Percentiles rank a stretch among this genome's conserved stretches.
Evolutionary conservation across 495 filamentous ascomycete species (phyloP).

Genomic region (Eremomyces bilateralis): DNA sequence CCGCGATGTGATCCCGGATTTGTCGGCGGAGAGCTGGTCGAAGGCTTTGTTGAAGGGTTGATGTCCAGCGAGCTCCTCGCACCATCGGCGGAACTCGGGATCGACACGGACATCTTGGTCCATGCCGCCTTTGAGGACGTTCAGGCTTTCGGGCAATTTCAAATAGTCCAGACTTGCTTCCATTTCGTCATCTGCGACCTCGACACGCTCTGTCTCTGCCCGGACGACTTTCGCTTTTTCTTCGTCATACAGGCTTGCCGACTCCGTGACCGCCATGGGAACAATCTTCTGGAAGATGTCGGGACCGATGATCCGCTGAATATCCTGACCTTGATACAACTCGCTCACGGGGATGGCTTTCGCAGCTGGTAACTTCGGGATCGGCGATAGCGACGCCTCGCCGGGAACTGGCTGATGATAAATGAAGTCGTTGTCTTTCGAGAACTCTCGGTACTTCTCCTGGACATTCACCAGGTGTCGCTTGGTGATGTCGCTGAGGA

Average conservation of each 20-base stretch:
- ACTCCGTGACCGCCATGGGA: conserved; percentile 88
- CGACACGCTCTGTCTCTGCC: conserved; percentile 81
- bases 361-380: conserved; percentile 86
- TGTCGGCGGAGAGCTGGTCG: conserved; percentile 54
- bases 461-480: conserved; percentile 62
- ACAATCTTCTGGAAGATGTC: conserved; percentile 96
- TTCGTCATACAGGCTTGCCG: conserved; percentile 91
- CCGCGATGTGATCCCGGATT: conserved; percentile 42
- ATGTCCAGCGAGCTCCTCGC: conserved; percentile 70
- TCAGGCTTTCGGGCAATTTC: conserved; percentile 69
- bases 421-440: conserved; percentile 95
- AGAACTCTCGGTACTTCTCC: conserved; percentile 48
- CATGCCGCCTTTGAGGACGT: conserved; percentile 80
- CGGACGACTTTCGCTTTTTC: conserved; percentile 92
- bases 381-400: conserved; percentile 54
- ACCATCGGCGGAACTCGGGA: conserved; percentile 83
- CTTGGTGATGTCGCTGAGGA: conserved; percentile 60
- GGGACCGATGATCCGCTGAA: conserved; percentile 85
- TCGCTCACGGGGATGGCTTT: conserved; percentile 96
- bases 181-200: conserved; percentile 85
- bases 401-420: conserved; percentile 83
- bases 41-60: conserved; percentile 55
- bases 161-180: conserved; percentile 86
- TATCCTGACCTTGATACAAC: conserved; percentile 90
- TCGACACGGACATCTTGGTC: conserved; percentile 72